Evolutionary conservation across 2,329 filamentous ascomycete species (phyloP).

Genomic region (Penicillium sp.): DNA sequence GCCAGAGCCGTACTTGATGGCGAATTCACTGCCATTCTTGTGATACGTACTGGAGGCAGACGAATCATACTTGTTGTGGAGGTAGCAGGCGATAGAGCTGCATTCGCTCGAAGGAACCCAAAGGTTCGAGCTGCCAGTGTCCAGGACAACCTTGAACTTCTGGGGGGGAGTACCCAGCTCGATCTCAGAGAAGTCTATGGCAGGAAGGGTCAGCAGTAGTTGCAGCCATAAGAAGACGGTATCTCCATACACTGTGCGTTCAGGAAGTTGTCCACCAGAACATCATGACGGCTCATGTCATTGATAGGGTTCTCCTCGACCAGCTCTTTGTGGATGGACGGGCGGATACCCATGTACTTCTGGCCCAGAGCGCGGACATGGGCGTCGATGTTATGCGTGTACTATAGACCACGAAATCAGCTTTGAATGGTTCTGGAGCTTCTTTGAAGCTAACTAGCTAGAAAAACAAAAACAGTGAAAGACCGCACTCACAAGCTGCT

Average conservation of each 20-base stretch:
- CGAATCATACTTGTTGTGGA: slow-evolving; percentile 94
- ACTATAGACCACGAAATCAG: too few relatives aligned
- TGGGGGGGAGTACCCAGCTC: slow-evolving; percentile 84
- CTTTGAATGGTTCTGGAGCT: too few relatives aligned
- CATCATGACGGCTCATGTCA: slow-evolving; percentile 65
- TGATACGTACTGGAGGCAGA: slow-evolving; percentile 81
- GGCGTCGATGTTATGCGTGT: slow-evolving; percentile 66
- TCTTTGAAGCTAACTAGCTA: too few relatives aligned
- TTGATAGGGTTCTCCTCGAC: slow-evolving; percentile 53
- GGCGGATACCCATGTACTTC: slow-evolving; percentile 86
- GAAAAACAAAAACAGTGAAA: too few relatives aligned
- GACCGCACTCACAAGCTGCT: slow-evolving; percentile 97
- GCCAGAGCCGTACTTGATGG: slow-evolving; percentile 91
- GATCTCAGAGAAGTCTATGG: slow-evolving; percentile 99
- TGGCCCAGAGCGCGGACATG: slow-evolving; percentile 78
- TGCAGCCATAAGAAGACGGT: background rate
- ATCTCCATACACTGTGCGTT: slow-evolving; percentile 93
- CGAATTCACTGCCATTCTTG: slow-evolving; percentile 84
- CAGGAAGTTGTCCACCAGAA: slow-evolving; percentile 93
- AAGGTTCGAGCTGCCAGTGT: slow-evolving; percentile 96
- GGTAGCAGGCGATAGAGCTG: slow-evolving; percentile 92
- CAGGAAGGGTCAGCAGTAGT: slow-evolving; percentile 12
- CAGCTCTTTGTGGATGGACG: too few relatives aligned
- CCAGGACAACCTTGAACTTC: slow-evolving; percentile 94
- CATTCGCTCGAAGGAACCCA: slow-evolving; percentile 92